Evolutionary conservation across 768 basidiomycete genomes (phyloP).

Genomic region (Trametopsis cervina): DNA sequence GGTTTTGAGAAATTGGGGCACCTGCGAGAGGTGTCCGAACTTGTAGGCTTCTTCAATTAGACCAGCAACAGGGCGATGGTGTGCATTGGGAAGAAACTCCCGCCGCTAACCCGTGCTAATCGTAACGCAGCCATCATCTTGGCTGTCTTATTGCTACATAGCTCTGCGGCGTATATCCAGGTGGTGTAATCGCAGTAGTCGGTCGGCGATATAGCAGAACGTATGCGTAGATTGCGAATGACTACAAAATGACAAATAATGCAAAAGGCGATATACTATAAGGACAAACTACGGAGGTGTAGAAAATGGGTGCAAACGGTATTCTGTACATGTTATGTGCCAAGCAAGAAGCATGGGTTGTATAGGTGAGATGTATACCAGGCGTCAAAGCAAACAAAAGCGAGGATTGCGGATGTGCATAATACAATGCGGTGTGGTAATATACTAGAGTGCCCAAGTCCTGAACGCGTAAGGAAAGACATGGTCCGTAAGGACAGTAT

Average conservation of each 20-base stretch:
- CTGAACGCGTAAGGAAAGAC: slow-evolving; percentile 13
- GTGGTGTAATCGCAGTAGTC: no score
- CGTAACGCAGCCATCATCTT: no score
- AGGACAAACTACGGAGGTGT: slow-evolving; percentile 46
- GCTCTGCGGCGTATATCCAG: no score
- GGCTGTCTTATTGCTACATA: no score
- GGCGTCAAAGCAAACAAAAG: slow-evolving; percentile 25
- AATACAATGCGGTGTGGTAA: slow-evolving; percentile 34
- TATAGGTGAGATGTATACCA: slow-evolving; percentile 16
- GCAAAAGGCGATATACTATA: slow-evolving; percentile 54
- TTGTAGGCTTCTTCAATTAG: no score
- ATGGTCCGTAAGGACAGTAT: slow-evolving; percentile 9
- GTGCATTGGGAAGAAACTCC: no score
- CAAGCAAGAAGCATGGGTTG: slow-evolving; percentile 20
- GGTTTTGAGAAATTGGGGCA: no score
- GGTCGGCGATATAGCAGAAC: no score
- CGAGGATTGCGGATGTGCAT: slow-evolving; percentile 26
- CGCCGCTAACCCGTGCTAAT: no score
- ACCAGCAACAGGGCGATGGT: no score
- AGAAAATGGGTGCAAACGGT: slow-evolving; percentile 19
- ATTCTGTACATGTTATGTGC: slow-evolving; percentile 19
- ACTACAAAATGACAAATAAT: slow-evolving; percentile 71
- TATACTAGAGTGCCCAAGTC: slow-evolving; percentile 27
- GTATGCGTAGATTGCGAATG: slow-evolving; percentile 36
- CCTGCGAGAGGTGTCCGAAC: no score